Percentiles rank a stretch among this genome's conserved stretches.
phyloP scores from a whole-genome alignment of 2,329 filamentous ascomycete genomes.

The Zopfia rhizophila region DNA sequence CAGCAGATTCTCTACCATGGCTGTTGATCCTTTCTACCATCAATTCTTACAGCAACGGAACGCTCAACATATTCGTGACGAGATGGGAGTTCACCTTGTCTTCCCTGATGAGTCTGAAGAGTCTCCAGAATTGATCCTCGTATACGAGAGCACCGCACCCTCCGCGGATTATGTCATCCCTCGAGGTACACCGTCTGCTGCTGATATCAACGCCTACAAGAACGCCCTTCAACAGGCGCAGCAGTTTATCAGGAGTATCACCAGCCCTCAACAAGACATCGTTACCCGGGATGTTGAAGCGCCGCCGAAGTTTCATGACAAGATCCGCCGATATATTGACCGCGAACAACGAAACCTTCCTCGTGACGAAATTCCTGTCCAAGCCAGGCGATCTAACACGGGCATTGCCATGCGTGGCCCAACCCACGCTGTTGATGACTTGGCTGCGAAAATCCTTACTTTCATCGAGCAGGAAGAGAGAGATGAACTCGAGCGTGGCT shows the following conservation, averaged over 20 bases:
- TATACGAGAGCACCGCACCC: constrained; percentile 74
- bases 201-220: constrained; percentile 67
- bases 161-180: constrained; percentile 65
- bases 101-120: constrained; percentile 72
- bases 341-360: constrained; percentile 64
- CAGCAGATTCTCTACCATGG: constrained; percentile 72
- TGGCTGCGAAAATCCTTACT: constrained; percentile 76
- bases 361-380: constrained; percentile 65
- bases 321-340: constrained; percentile 68
- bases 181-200: constrained; percentile 64
- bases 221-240: constrained; percentile 68
- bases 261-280: constrained; percentile 66
- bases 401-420: constrained; percentile 81
- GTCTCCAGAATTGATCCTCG: constrained; percentile 73
- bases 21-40: constrained; percentile 83
- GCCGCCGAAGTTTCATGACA: constrained; percentile 70
- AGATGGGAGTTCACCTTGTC: constrained; percentile 78
- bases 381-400: constrained; percentile 65
- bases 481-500: constrained; percentile 93
- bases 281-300: constrained; percentile 64
- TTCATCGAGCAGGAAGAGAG: constrained; percentile 90
- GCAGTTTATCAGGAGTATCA: constrained; percentile 63
- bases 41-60: constrained; percentile 74
- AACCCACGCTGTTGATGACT: constrained; percentile 73
- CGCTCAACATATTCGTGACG: constrained; percentile 70